Percentiles rank a stretch among this genome's conserved stretches.
Evolutionary conservation across 2,329 filamentous ascomycete species (phyloP).

Genomic region (Fusarium coffeatum): DNA sequence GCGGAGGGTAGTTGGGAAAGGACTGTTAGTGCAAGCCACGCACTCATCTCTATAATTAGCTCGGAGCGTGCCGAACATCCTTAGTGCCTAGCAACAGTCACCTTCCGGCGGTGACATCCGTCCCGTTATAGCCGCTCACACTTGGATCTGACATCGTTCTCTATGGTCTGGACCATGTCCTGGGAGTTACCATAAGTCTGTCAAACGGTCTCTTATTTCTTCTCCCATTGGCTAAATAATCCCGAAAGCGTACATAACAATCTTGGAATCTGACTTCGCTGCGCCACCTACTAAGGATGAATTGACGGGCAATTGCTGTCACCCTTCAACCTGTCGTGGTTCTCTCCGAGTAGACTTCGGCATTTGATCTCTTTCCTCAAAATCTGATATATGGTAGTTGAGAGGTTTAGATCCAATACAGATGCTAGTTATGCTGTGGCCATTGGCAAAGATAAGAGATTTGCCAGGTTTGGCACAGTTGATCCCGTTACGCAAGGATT

Average conservation of each 20-base stretch:
- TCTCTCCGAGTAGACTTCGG: background rate
- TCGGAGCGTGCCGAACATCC: slow-evolving; percentile 2
- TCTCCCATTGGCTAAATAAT: background rate
- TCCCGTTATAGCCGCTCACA: slow-evolving; percentile 3
- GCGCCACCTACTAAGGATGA: background rate
- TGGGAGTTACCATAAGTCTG: background rate
- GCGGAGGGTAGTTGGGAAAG: background rate
- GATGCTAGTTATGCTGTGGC: background rate
- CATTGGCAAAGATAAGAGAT: background rate
- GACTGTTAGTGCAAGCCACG: background rate
- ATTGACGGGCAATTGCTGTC: background rate
- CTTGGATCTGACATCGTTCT: background rate
- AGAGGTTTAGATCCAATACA: background rate
- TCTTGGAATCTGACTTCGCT: background rate
- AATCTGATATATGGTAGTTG: background rate
- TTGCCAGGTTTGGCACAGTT: background rate
- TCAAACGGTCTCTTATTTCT: background rate
- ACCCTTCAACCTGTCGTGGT: background rate
- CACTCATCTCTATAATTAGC: background rate
- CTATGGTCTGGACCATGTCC: background rate
- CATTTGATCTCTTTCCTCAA: background rate
- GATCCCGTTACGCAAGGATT: no score
- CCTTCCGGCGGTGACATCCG: background rate
- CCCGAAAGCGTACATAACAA: background rate
- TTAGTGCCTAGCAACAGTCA: background rate